Evolutionary conservation across 495 filamentous ascomycete species (phyloP).

Genomic region (Aspergillus incahuasiensis): DNA sequence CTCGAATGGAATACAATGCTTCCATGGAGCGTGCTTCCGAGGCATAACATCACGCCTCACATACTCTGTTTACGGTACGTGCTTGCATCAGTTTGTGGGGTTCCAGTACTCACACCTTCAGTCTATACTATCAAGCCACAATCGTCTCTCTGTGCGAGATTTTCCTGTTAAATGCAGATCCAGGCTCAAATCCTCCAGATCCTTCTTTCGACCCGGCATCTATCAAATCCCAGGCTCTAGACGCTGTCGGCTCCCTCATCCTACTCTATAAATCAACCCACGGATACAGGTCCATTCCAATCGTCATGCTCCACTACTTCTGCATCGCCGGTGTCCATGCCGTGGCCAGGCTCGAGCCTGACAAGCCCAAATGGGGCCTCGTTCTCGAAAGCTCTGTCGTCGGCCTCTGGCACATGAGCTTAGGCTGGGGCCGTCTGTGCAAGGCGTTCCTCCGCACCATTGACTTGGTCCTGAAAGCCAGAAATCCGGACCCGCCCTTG

Average conservation of each 20-base stretch:
- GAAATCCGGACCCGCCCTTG: conserved; percentile 9
- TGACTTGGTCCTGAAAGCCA: conserved; percentile 18
- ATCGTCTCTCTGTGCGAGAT: conserved; percentile 16
- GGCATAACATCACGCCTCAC: conserved; percentile 17
- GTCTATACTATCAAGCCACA: conserved; percentile 22
- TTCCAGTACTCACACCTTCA: not conserved
- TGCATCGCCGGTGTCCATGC: conserved; percentile 23
- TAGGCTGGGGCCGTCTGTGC: conserved; percentile 26
- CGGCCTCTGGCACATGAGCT: conserved; percentile 27
- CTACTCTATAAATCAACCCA: conserved; percentile 21
- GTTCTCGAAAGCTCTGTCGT: conserved; percentile 26
- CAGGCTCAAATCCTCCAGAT: not conserved
- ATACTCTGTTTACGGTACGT: conserved; percentile 19
- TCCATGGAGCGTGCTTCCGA: conserved; percentile 12
- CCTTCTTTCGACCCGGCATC: conserved; percentile 5
- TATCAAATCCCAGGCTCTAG: conserved; percentile 17
- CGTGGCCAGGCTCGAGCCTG: conserved; percentile 13
- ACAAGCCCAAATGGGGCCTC: conserved; percentile 20
- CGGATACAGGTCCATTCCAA: conserved; percentile 26
- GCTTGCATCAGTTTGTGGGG: not conserved
- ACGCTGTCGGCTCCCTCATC: conserved; percentile 22
- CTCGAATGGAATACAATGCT: conserved; percentile 11
- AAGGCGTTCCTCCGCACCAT: conserved; percentile 28
- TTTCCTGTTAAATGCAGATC: conserved; percentile 4
- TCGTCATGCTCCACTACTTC: conserved; percentile 29